Evolutionary conservation across 2,329 filamentous ascomycete genomes (phyloP).

Genomic region (Ascosphaera pollenicola): DNA sequence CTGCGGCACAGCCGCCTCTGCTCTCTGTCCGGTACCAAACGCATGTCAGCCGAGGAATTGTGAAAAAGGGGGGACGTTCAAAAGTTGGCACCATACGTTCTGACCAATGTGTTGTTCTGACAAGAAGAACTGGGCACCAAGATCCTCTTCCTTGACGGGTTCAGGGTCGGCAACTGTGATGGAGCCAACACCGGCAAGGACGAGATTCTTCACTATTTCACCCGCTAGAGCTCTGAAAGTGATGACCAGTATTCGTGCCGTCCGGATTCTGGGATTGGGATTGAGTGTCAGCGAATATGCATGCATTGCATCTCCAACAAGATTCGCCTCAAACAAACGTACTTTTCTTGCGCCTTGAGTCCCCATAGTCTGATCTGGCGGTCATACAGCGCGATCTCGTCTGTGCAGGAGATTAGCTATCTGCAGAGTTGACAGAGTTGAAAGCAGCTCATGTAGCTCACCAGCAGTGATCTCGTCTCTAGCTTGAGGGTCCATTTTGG

Average conservation of each 20-base stretch:
- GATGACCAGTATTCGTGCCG: conserved; percentile 72
- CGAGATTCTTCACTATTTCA: conserved; percentile 93
- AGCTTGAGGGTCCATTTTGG: not conserved
- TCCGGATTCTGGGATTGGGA: conserved; percentile 42
- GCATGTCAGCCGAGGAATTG: not conserved
- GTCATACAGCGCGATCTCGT: conserved; percentile 94
- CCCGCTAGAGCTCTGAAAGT: conserved; percentile 73
- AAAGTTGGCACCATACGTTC: conserved; percentile 29
- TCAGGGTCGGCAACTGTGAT: conserved; percentile 73
- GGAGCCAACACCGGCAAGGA: conserved; percentile 76
- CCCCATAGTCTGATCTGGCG: conserved; percentile 96
- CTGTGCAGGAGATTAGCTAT: conserved; percentile 20
- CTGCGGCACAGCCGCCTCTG: conserved; percentile 53
- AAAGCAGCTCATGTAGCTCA: conserved; percentile 1
- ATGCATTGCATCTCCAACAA: no score
- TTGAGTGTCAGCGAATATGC: no score
- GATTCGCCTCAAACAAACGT: conserved; percentile 5
- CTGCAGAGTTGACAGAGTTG: no score
- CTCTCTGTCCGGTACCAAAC: conserved; percentile 32
- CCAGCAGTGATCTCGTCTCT: conserved; percentile 2
- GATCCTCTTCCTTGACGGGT: conserved; percentile 51
- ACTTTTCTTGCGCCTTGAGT: conserved; percentile 72
- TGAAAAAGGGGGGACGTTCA: not conserved
- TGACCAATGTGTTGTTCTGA: conserved; percentile 49
- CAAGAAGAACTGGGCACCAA: conserved; percentile 68